Conservation (phyloP, 2,329 filamentous ascomycete species). For the Zasmidium angulare region DNA sequence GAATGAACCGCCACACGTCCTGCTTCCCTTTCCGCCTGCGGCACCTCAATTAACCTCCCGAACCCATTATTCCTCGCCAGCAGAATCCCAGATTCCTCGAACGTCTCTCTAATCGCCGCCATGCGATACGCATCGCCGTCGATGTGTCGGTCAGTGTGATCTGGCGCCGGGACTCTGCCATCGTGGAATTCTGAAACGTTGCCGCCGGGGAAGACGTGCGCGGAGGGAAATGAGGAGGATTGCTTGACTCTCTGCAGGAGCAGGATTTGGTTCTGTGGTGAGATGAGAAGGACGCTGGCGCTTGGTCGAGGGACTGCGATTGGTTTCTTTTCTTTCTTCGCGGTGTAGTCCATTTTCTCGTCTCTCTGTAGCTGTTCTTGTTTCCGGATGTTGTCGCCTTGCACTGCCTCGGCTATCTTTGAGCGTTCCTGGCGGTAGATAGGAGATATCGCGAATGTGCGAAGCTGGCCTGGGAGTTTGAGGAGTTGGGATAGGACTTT, state of each 20-base stretch:
- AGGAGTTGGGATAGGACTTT: not conserved
- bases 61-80: constrained; percentile 60
- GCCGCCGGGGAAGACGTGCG: constrained; percentile 93
- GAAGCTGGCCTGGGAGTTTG: not conserved
- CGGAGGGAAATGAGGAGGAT: constrained; percentile 81
- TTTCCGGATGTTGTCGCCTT: constrained; percentile 1
- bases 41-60: constrained; percentile 61
- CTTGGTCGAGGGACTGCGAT: constrained; percentile 60
- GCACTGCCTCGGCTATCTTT: constrained; percentile 1
- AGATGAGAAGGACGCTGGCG: constrained; percentile 77
- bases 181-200: constrained; percentile 78
- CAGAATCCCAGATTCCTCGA: constrained; percentile 91
- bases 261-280: constrained; percentile 81
- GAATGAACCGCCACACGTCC: constrained; percentile 69
- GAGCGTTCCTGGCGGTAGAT: not conserved
- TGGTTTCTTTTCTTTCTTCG: constrained; percentile 36
- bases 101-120: constrained; percentile 85
- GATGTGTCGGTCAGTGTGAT: constrained; percentile 59
- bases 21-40: constrained; percentile 59
- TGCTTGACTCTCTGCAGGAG: constrained; percentile 82
- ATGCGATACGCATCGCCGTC: constrained; percentile 75
- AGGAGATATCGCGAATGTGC: not conserved
- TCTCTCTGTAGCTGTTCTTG: constrained; percentile 8
- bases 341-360: constrained; percentile 12
- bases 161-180: constrained; percentile 55